These are phyloP conservation scores for Agrostemma githago DNA, from an alignment of 148 eudicot genomes.

Conservation along the genomic window DNA sequence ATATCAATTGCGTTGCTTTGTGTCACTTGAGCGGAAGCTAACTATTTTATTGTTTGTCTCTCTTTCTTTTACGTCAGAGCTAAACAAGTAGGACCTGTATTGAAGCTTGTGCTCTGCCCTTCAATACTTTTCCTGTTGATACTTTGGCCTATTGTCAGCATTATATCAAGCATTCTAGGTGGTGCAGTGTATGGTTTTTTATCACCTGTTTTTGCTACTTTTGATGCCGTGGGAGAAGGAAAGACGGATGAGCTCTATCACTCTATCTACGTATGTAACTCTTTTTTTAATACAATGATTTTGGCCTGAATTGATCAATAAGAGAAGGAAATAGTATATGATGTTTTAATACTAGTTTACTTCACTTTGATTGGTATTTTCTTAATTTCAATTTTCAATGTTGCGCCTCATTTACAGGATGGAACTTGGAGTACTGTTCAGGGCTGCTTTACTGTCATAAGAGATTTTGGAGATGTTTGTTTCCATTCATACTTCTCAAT, in stretches of 20 bases:
- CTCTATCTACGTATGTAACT: slow-evolving; percentile 53
- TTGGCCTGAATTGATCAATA: background rate
- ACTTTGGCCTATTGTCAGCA: slow-evolving; percentile 63
- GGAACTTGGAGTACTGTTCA: slow-evolving; percentile 72
- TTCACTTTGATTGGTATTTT: background rate
- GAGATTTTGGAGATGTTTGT: slow-evolving; percentile 76
- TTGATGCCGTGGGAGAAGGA: slow-evolving; percentile 81
- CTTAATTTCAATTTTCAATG: background rate
- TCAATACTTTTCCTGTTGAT: slow-evolving; percentile 37
- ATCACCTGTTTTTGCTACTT: slow-evolving; percentile 81
- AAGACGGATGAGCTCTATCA: slow-evolving; percentile 59
- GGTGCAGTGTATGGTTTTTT: slow-evolving; percentile 78
- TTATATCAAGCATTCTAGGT: slow-evolving; percentile 50
- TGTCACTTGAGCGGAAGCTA: background rate
- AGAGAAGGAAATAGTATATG: background rate
- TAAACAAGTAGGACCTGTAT: slow-evolving; percentile 70
- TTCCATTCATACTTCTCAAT: slow-evolving; percentile 75
- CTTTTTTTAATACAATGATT: background rate
- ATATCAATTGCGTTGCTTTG: slow-evolving; percentile 4
- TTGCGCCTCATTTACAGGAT: slow-evolving; percentile 48
- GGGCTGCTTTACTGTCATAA: slow-evolving; percentile 51
- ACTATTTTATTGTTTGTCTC: slow-evolving; percentile 12
- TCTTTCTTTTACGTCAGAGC: slow-evolving; percentile 45
- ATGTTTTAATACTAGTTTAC: background rate
- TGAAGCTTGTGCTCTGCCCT: slow-evolving; percentile 66